Conservation (phyloP, 345 rosid species). For the Mercurialis annua region DNA sequence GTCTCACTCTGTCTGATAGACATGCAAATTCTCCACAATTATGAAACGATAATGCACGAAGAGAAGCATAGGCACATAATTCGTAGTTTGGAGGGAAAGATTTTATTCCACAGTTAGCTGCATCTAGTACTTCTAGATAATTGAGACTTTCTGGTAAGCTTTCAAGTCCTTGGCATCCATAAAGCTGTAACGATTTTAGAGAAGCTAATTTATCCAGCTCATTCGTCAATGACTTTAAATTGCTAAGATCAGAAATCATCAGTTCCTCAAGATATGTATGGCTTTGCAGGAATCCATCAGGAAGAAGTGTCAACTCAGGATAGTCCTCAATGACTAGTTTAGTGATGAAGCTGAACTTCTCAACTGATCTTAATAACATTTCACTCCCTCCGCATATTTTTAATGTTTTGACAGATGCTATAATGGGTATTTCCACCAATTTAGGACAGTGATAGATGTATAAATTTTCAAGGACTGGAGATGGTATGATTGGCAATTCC, state of each 20-base stretch:
- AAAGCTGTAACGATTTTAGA: background rate
- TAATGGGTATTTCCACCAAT: constrained; percentile 1
- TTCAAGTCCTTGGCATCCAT: background rate
- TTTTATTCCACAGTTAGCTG: background rate
- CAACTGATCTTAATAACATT: background rate
- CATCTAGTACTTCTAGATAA: background rate
- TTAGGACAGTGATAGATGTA: background rate
- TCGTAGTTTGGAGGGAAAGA: background rate
- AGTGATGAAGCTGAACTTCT: background rate
- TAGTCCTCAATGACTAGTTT: background rate
- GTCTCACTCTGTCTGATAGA: constrained; percentile 2
- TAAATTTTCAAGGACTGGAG: constrained; percentile 4
- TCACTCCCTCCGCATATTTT: background rate
- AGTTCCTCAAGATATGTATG: background rate
- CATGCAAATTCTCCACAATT: background rate
- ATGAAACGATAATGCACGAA: background rate
- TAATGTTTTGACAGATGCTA: constrained; percentile 1
- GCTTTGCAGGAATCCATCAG: background rate
- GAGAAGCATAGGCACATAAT: constrained; percentile 1
- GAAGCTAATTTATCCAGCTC: constrained; percentile 8
- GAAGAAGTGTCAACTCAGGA: background rate
- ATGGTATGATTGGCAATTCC: background rate
- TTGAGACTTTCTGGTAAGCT: constrained; percentile 13
- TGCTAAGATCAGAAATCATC: background rate
- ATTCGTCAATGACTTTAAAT: constrained; percentile 1